Evolutionary conservation across 2,329 filamentous ascomycete species (phyloP), one percentile per base, ranked within the genome.

Genomic region (Venturia effusa): DNA sequence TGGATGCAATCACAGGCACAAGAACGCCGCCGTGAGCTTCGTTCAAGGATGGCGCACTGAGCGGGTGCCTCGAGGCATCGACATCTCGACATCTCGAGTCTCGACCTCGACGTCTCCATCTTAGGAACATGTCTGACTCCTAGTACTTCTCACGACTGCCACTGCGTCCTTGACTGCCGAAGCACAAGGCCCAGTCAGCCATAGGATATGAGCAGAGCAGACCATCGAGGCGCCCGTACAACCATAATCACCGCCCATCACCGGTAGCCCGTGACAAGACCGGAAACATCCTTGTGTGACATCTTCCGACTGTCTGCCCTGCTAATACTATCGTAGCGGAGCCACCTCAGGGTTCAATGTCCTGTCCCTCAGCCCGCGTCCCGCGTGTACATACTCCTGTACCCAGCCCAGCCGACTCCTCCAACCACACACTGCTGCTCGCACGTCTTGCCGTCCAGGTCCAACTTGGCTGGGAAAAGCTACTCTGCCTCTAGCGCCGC

Each of bases 281-380:
- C 51, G 4, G 27, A 30, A 55, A 30, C 51, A 57, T 57, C 51
- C 51, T 30, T 57, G 51, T n/a, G 27, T 5, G 51, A 34, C 4
- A 57, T 57, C 51, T 55, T 34, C 51, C 27, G 51, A 57, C 24
- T 34, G n/a, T 57, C 51, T 57, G 51, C 51, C 51, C 51, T 34
- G 51, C 51, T 13, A 30, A n/a, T n/a, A n/a, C n/a, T n/a, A n/a
- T n/a, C n/a, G n/a, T n/a, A n/a, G n/a, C n/a, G n/a, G n/a, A n/a
- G n/a, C n/a, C n/a, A n/a, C n/a, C n/a, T n/a, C n/a, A 55, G 48
- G 48, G 48, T 32, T n/a, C 24, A n/a, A 13, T 57, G 22, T 34
- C 30, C 22, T 51, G 45, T 15, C 45, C 22, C n/a, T n/a, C n/a
- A n/a, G n/a, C n/a, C n/a, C n/a, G n/a, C n/a, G n/a, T n/a, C n/a